Evolutionary conservation across 2,329 filamentous ascomycete genomes (phyloP).

Genomic region (Penicillium sp.): DNA sequence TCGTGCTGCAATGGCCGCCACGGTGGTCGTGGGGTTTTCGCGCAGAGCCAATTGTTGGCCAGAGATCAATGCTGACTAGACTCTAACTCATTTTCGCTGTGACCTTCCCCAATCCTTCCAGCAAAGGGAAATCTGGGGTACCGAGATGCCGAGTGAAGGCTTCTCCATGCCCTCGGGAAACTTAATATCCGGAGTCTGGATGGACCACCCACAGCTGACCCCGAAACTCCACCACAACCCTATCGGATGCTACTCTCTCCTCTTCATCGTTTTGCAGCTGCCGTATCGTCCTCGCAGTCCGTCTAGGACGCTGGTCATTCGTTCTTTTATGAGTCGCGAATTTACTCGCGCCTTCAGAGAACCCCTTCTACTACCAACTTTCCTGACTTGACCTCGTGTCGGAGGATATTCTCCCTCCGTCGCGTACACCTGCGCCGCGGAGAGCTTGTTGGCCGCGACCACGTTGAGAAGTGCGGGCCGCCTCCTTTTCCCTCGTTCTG

Average conservation of each 20-base stretch:
- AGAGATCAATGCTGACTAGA: slow-evolving; percentile 9
- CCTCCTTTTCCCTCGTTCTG: slow-evolving; percentile 14
- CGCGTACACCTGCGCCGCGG: slow-evolving; percentile 20
- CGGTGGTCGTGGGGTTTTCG: slow-evolving; percentile 1
- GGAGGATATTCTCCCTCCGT: slow-evolving; percentile 20
- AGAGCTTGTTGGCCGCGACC: slow-evolving; percentile 15
- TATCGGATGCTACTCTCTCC: slow-evolving; percentile 15
- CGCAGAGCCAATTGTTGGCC: slow-evolving; percentile 9
- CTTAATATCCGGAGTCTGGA: slow-evolving; percentile 17
- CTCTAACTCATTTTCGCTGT: slow-evolving; percentile 4
- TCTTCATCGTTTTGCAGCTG: slow-evolving; percentile 11
- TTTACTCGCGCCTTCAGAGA: background rate
- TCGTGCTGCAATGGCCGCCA: background rate
- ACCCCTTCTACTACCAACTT: background rate
- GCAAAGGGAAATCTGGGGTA: slow-evolving; percentile 17
- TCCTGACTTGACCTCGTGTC: slow-evolving; percentile 8
- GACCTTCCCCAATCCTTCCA: slow-evolving; percentile 12
- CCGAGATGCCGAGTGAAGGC: slow-evolving; percentile 11
- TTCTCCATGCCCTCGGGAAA: slow-evolving; percentile 29
- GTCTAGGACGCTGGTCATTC: slow-evolving; percentile 3
- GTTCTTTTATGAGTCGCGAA: background rate
- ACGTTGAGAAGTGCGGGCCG: slow-evolving; percentile 19
- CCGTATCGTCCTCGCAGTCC: background rate
- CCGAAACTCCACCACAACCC: slow-evolving; percentile 25
- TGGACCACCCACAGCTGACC: slow-evolving; percentile 8